Evolutionary conservation across 1,284 basidiomycete species (phyloP).

Genomic region (Papiliotrema flavescens): DNA sequence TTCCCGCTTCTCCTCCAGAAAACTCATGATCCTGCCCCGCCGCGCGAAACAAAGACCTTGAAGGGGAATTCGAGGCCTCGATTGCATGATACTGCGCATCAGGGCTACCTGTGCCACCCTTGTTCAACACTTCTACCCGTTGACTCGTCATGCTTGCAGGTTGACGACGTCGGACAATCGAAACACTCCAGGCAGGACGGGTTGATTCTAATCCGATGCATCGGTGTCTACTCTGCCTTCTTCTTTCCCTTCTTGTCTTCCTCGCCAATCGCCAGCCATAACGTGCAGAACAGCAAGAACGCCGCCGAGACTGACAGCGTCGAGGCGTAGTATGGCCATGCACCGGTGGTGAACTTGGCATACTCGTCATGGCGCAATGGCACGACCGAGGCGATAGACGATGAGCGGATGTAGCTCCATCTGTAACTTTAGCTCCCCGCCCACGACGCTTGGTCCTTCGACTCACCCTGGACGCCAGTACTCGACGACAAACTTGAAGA

Average conservation of each 20-base stretch:
- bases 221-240: constrained; percentile 44
- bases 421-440: constrained; percentile 47
- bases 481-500: constrained; percentile 91
- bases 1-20: no score
- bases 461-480: constrained; percentile 80
- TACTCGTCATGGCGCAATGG: constrained; percentile 93
- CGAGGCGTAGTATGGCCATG: constrained; percentile 91
- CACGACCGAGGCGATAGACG: constrained; percentile 78
- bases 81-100: no score
- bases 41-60: no score
- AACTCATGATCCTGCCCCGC: no score
- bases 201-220: no score
- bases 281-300: constrained; percentile 74
- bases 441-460: not conserved
- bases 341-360: constrained; percentile 86
- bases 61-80: no score
- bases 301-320: constrained; percentile 79
- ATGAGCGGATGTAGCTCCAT: constrained; percentile 66
- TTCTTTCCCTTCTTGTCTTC: constrained; percentile 41
- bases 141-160: no score
- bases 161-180: no score
- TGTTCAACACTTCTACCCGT: no score
- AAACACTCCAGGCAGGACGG: no score
- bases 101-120: no score
- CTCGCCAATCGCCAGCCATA: constrained; percentile 73